Evolutionary conservation across 306 rosid species (phyloP), one percentile per base, ranked within the genome.

Genomic region (Quercus ilex): DNA sequence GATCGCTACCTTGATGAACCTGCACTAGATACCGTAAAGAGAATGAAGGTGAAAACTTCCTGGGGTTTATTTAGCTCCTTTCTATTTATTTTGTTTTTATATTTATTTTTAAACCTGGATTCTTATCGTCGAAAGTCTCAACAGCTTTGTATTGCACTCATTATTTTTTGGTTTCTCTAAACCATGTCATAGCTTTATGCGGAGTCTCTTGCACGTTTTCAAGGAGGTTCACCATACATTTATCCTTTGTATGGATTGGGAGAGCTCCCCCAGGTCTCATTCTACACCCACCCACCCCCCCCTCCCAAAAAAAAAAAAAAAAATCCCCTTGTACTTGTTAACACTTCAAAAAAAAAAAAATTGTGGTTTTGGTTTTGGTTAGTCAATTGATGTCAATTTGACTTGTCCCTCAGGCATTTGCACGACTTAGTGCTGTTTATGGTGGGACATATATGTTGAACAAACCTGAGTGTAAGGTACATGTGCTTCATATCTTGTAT

Each of bases 371-470:
- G 60, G 76, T 55, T 64, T 21, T 18, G 78, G 13, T 81, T 74
- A 19, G 5, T 49, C 49, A 56, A 33, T 51, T 60, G 51, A 67
- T 17, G 26, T 56, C n/a, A 4, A 55, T 13, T 68, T 38, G 11
- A 12, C 73, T 75, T 28, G 26, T 64, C 9, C 65, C 57, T 21
- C 80, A 95, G 99, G 99, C 89, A 81, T 95, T 95, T 92, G 99
- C 99, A 55, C 90, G 99, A 69, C 98, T 94, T 53, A 94, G 99
- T 84, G 99, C 99, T 67, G 99, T 94, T 74, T 94, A 94, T 80
- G 99, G 99, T 80, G 99, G 99, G 74, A 95, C 99, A 69, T 92
- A 91, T 80, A 95, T 95, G 99, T 87, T 95, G 85, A 95, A 92
- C 67, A 95, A 95, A 82, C 99, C 99, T 71, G 97, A 95, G 81